Percentiles rank a stretch among this genome's conserved stretches.
Evolutionary conservation across 2,329 filamentous ascomycete species (phyloP).

Genomic region (Neoarthrinium moseri): DNA sequence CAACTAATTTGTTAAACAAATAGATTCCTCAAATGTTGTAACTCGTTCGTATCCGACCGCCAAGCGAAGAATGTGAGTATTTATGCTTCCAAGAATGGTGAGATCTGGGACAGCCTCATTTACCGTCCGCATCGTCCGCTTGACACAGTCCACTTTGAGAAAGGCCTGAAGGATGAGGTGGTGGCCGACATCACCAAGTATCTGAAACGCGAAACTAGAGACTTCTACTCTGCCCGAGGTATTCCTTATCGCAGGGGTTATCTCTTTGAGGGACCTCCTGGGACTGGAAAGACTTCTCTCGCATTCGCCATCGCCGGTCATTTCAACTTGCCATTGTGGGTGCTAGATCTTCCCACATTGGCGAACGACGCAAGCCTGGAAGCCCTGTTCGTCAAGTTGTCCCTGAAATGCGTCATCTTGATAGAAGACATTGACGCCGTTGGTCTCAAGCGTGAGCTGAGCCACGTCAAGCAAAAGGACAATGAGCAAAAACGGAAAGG

Average conservation of each 20-base stretch:
- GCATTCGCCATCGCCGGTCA: constrained; percentile 71
- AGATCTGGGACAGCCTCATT: constrained; percentile 34
- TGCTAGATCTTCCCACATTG: constrained; percentile 62
- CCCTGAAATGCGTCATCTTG: constrained; percentile 42
- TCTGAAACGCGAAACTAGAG: constrained; percentile 50
- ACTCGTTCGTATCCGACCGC: neutral
- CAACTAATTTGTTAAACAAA: constrained; percentile 16
- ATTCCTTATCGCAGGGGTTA: constrained; percentile 75
- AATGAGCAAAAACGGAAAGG: constrained; percentile 54
- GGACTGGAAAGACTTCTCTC: constrained; percentile 74
- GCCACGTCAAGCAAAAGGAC: constrained; percentile 11
- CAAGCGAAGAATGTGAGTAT: neutral
- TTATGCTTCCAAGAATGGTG: constrained; percentile 5
- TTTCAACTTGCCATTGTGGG: constrained; percentile 71
- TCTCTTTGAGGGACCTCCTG: constrained; percentile 70
- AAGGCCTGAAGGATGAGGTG: constrained; percentile 57
- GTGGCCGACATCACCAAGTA: constrained; percentile 69
- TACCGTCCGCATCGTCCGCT: constrained; percentile 30
- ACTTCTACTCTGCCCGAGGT: constrained; percentile 70
- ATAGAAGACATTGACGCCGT: constrained; percentile 58
- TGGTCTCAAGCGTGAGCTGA: constrained; percentile 36
- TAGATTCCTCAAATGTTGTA: constrained; percentile 21
- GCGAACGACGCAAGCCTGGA: constrained; percentile 26
- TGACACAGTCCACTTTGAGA: constrained; percentile 35
- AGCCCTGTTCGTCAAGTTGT: constrained; percentile 29